Evolutionary conservation across 192 early-diverging fungal genomes (phyloP), one percentile per base, ranked within the genome.

Genomic region (Jimgerdemannia flammicorona): DNA sequence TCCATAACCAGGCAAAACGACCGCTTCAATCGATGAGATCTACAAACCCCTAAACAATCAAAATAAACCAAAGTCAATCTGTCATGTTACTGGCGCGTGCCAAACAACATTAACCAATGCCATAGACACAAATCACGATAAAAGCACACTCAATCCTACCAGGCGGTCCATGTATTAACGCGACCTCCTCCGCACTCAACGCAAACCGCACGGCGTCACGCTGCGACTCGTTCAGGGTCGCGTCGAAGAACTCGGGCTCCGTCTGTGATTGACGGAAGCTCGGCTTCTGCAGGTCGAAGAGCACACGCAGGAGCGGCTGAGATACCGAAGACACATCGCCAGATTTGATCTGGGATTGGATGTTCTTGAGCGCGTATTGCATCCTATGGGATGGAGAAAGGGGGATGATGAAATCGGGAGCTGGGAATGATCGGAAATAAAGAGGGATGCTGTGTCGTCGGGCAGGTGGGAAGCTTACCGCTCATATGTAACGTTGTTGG

Each of bases 131-230:
- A 4, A 11, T 54, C 6, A 54, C 49, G 11, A 7, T 7, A 54
- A 54, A 54, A 4, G 11, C 6, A 54, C 49, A 11, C 3, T 54
- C 68, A 73, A 66, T 67, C 73, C 73, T 65, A 43, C 91, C 93
- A n/a, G 93, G 93, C 41, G 95, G 95, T 39, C 95, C 94, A 73
- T 97, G 95, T 44, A 95, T 86, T 66, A 97, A 81, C 4, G 92
- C 90, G 3, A 95, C 74, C 6, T 94, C 88, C 20, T 87, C 74
- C 0, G 93, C 86, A 0, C 75, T 78, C 20, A 94, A 75, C 0
- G 90, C 88, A 71, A 88, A 84, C 18, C 73, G 73, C 3, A 97
- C 90, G 0, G 94, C 95, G n/a, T 84, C 83, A 41, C 79, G 81
- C 76, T 97, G 95, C 11, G 88, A 89, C 3, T 79, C 81, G 74